Percentiles rank a stretch among this genome's conserved stretches.
Evolutionary conservation across 306 rosid genomes (phyloP).

Genomic region (Dryas drummondii): DNA sequence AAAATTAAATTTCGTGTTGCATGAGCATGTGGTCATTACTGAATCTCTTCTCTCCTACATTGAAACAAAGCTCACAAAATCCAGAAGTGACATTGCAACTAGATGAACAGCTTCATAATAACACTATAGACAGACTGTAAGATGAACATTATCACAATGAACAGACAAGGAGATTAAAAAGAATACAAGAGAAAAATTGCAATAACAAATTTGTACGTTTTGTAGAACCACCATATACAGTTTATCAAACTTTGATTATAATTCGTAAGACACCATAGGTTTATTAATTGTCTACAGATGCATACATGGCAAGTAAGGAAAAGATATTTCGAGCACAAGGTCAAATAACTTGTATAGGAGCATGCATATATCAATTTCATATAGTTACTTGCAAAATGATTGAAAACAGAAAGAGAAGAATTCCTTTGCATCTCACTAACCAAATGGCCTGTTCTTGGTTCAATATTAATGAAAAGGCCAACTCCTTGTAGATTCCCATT

Average conservation of each 20-base stretch:
- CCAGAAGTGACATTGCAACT: not conserved
- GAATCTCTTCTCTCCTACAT: conserved; percentile 6
- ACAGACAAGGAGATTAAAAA: not conserved
- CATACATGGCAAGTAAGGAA: not conserved
- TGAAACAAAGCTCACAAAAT: not conserved
- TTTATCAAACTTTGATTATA: not conserved
- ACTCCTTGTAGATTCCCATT: conserved; percentile 94
- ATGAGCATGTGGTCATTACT: not conserved
- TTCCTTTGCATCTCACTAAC: conserved; percentile 43
- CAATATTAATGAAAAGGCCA: conserved; percentile 78
- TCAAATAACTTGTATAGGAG: conserved; percentile 8
- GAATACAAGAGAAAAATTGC: not conserved
- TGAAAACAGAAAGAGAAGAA: not conserved
- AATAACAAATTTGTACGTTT: not conserved
- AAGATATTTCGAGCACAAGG: not conserved
- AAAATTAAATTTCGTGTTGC: conserved; percentile 6
- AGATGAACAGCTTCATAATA: not conserved
- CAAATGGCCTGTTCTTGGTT: conserved; percentile 89
- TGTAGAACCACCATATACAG: not conserved
- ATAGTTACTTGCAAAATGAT: not conserved
- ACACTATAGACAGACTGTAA: not conserved
- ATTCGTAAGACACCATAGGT: not conserved
- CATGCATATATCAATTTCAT: not conserved
- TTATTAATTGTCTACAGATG: not conserved
- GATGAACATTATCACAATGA: not conserved